Evolutionary conservation across 2,329 filamentous ascomycete species (phyloP).

Genomic region (Trichoderma endophyticum): DNA sequence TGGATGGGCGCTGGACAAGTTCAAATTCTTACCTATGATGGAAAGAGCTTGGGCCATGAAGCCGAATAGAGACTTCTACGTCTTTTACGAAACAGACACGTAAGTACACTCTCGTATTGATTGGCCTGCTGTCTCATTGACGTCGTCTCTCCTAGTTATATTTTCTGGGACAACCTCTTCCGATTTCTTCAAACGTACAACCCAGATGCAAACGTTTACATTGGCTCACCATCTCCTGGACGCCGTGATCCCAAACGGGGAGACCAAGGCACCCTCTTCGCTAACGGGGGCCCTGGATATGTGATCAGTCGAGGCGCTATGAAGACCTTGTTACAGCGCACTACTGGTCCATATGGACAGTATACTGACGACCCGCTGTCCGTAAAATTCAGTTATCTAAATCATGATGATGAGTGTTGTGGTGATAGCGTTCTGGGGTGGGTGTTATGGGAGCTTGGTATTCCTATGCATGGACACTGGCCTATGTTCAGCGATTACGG

Average conservation of each 20-base stretch:
- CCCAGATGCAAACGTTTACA: conserved; percentile 42
- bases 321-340: conserved; percentile 37
- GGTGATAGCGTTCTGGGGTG: conserved; percentile 52
- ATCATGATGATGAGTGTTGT: conserved; percentile 44
- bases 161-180: conserved; percentile 41
- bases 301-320: conserved; percentile 45
- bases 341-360: background rate
- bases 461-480: conserved; percentile 46
- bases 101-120: conserved; percentile 29
- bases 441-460: conserved; percentile 42
- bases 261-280: conserved; percentile 41
- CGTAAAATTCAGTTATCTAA: conserved; percentile 3
- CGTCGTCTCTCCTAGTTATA: background rate
- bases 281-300: conserved; percentile 48
- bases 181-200: conserved; percentile 51
- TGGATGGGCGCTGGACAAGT: conserved; percentile 55
- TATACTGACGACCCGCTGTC: conserved; percentile 2
- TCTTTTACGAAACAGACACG: conserved; percentile 56
- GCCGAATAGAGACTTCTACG: conserved; percentile 49
- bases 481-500: conserved; percentile 49
- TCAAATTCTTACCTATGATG: conserved; percentile 56
- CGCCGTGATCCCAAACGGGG: conserved; percentile 29
- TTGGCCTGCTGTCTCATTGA: background rate
- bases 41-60: conserved; percentile 47
- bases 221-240: conserved; percentile 47